Percentiles rank a stretch among this genome's conserved stretches.
Evolutionary conservation across 2,329 filamentous ascomycete species (phyloP).

Genomic region (Bisporella sp.): DNA sequence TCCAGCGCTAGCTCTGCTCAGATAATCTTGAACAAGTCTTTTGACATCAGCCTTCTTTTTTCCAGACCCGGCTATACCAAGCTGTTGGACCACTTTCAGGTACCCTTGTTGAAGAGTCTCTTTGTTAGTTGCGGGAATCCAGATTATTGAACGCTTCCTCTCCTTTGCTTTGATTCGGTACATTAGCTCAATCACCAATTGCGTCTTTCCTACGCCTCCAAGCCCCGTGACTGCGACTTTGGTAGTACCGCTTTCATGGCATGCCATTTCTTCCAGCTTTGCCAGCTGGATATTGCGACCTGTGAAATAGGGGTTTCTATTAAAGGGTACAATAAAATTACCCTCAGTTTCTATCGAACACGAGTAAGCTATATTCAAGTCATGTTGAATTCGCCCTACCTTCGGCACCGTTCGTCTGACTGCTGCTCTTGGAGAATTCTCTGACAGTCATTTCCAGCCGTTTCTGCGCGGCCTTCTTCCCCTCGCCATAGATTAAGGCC

Average conservation of each 20-base stretch:
- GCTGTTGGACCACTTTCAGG: not conserved
- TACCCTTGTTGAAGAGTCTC: not conserved
- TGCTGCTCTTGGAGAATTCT: too few species aligned
- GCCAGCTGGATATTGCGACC: not conserved
- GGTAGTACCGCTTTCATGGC: not conserved
- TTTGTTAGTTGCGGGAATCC: not conserved
- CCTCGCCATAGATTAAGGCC: constrained; percentile 36
- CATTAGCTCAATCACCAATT: not conserved
- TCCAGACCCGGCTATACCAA: not conserved
- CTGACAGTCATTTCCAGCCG: too few species aligned
- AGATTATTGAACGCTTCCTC: not conserved
- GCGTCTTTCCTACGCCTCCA: not conserved
- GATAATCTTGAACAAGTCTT: not conserved
- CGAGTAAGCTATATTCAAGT: constrained; percentile 2
- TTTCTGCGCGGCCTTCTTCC: constrained; percentile 21
- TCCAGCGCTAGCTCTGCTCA: not conserved
- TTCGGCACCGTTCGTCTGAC: constrained; percentile 27
- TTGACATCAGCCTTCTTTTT: not conserved
- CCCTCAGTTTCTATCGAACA: constrained; percentile 5
- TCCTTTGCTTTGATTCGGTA: not conserved
- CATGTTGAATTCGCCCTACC: constrained; percentile 5
- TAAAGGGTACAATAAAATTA: not conserved
- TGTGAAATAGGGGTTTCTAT: not conserved
- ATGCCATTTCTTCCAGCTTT: not conserved
- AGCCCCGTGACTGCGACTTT: not conserved